Percentiles rank a stretch among this genome's conserved stretches.
Conservation (phyloP, 352 stramenopile genomes). For the Phytophthora melonis region DNA sequence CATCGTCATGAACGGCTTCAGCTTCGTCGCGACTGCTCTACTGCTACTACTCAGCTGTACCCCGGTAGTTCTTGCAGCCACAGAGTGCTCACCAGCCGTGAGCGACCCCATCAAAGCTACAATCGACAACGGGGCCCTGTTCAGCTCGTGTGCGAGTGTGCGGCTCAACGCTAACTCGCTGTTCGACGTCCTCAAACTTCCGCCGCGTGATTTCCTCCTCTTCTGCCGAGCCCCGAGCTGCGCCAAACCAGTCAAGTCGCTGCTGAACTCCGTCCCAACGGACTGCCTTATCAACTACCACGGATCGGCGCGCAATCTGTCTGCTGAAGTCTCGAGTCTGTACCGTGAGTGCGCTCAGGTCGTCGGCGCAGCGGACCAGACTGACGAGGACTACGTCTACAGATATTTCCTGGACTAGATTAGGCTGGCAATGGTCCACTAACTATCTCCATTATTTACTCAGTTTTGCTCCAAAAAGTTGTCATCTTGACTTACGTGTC, state of each 20-base stretch:
- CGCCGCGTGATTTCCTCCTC: slow-evolving; percentile 6
- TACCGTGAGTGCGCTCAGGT: neutral
- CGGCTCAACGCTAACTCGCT: slow-evolving; percentile 5
- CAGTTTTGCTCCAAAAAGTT: no score
- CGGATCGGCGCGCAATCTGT: slow-evolving; percentile 3
- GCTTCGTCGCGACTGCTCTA: neutral
- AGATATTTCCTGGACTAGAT: slow-evolving; percentile 13
- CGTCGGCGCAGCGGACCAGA: neutral
- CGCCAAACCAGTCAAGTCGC: slow-evolving; percentile 7
- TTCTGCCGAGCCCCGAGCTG: slow-evolving; percentile 21
- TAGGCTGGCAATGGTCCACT: neutral
- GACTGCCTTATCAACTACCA: slow-evolving; percentile 8
- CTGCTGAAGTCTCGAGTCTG: neutral
- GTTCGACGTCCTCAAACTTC: slow-evolving; percentile 19
- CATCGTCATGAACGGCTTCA: neutral
- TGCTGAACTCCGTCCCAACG: neutral
- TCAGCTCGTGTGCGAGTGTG: slow-evolving; percentile 13
- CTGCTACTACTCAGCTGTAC: neutral
- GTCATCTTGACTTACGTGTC: no score
- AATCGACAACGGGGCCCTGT: slow-evolving; percentile 12
- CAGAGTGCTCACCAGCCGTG: neutral
- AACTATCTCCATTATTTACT: neutral
- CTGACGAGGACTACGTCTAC: slow-evolving; percentile 5
- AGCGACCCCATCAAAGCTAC: slow-evolving; percentile 2
- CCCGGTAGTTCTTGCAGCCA: neutral